Percentiles rank a stretch among this genome's conserved stretches.
Evolutionary conservation across 1,284 basidiomycete species (phyloP).

Genomic region (Trichosporon faecale): DNA sequence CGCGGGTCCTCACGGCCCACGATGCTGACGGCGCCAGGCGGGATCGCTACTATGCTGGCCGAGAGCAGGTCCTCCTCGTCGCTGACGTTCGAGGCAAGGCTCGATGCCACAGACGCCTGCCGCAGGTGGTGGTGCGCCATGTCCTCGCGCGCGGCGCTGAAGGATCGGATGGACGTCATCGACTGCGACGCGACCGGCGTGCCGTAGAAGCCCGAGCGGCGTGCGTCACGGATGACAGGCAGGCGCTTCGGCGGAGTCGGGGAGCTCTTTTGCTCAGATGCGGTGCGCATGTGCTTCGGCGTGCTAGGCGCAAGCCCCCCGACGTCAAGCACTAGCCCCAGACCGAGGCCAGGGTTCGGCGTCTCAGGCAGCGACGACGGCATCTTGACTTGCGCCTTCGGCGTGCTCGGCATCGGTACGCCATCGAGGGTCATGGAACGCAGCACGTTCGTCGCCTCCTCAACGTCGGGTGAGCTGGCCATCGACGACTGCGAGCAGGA

Average conservation of each 20-base stretch:
- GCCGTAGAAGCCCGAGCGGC: slow-evolving; percentile 43
- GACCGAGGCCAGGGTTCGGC: neutral
- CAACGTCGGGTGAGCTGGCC: slow-evolving; percentile 36
- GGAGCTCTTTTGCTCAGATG: neutral
- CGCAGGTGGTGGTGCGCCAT: neutral
- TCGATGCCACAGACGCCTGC: slow-evolving; percentile 12
- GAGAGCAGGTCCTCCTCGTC: slow-evolving; percentile 46
- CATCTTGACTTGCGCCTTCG: neutral
- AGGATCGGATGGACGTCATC: slow-evolving; percentile 5
- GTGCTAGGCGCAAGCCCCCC: neutral
- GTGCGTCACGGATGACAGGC: slow-evolving; percentile 37
- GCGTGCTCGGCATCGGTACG: neutral
- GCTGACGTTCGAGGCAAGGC: slow-evolving; percentile 34
- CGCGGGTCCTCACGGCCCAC: slow-evolving; percentile 18
- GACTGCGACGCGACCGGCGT: slow-evolving; percentile 18
- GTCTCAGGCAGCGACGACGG: slow-evolving; percentile 7
- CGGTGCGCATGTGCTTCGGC: neutral
- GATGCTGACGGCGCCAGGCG: slow-evolving; percentile 26
- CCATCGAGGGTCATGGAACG: neutral
- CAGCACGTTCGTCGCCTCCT: slow-evolving; percentile 24
- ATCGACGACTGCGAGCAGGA: slow-evolving; percentile 23
- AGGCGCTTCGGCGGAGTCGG: slow-evolving; percentile 18
- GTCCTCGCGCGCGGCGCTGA: neutral
- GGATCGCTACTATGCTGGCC: slow-evolving; percentile 42
- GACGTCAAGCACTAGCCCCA: neutral